phyloP scores from a whole-genome alignment of 2,329 filamentous ascomycete genomes.

The Coniella vitis region DNA sequence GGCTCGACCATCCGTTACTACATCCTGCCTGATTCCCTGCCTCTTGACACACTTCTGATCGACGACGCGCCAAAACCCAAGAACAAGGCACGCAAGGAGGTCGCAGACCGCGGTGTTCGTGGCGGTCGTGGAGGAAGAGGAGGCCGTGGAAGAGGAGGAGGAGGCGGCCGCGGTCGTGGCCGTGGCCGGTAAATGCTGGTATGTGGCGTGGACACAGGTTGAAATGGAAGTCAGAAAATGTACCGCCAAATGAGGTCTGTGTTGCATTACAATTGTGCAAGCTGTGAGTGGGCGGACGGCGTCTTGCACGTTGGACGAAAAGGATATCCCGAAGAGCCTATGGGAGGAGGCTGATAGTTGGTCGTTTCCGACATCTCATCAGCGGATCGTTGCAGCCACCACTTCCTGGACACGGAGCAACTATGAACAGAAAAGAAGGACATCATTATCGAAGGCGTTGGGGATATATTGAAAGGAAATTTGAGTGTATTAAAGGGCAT shows the following conservation, averaged over 20 bases:
- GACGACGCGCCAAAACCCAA: constrained; percentile 97
- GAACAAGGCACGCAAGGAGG: constrained; percentile 98
- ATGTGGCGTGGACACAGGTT: not conserved
- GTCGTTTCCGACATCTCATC: not conserved
- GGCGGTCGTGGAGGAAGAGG: constrained; percentile 47
- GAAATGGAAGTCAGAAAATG: not conserved
- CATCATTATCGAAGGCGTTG: constrained; percentile 12
- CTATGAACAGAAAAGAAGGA: not conserved
- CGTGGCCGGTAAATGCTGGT: constrained; percentile 5
- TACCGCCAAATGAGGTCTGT: not conserved
- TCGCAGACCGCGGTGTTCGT: constrained; percentile 48
- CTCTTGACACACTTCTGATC: constrained; percentile 89
- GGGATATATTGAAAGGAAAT: constrained; percentile 5
- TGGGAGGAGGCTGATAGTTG: not conserved
- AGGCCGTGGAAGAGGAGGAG: constrained; percentile 44
- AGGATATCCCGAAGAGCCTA: not conserved
- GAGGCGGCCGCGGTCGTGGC: constrained; percentile 8
- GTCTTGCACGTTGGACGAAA: not conserved
- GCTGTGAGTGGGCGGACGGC: too few relatives aligned
- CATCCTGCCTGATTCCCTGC: constrained; percentile 91
- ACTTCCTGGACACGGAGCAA: constrained; percentile 1
- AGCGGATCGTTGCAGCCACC: not conserved
- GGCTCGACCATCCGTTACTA: constrained; percentile 95
- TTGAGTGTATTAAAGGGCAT: not conserved
- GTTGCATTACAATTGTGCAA: too few relatives aligned